Conservation (phyloP, 2,329 filamentous ascomycete species). For the Stagonosporopsis rhizophila region DNA sequence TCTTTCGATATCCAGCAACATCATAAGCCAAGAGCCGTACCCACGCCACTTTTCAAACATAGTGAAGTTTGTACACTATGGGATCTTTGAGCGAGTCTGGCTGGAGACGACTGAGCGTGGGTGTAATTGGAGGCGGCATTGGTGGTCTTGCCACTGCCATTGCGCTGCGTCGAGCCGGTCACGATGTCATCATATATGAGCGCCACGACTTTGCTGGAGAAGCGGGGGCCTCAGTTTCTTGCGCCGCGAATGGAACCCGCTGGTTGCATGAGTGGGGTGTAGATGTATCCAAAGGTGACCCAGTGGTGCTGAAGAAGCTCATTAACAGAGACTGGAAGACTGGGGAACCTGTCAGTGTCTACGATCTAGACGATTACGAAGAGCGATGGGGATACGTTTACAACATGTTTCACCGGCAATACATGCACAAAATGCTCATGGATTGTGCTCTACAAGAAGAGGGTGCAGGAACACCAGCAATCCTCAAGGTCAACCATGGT, state of each 20-base stretch:
- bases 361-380: conserved; percentile 70
- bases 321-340: conserved; percentile 76
- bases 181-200: conserved; percentile 69
- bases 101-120: conserved; percentile 43
- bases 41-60: background rate
- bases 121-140: conserved; percentile 60
- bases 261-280: conserved; percentile 74
- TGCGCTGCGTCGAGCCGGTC: conserved; percentile 60
- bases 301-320: conserved; percentile 69
- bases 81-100: conserved; percentile 7
- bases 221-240: conserved; percentile 60
- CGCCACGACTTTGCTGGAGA: conserved; percentile 70
- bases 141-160: conserved; percentile 61
- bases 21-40: background rate
- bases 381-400: conserved; percentile 67
- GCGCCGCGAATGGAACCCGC: conserved; percentile 72
- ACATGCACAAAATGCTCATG: conserved; percentile 73
- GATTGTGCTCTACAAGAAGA: conserved; percentile 61
- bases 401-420: conserved; percentile 73
- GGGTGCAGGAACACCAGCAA: conserved; percentile 62
- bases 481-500: conserved; percentile 63
- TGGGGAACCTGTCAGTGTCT: conserved; percentile 69
- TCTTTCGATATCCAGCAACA: background rate
- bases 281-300: conserved; percentile 68
- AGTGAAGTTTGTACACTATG: conserved; percentile 2